Percentiles rank a stretch among this genome's conserved stretches.
These are phyloP conservation scores for Colletotrichum eleusines DNA, from an alignment of 2,329 filamentous ascomycete genomes.

Conservation along the genomic window DNA sequence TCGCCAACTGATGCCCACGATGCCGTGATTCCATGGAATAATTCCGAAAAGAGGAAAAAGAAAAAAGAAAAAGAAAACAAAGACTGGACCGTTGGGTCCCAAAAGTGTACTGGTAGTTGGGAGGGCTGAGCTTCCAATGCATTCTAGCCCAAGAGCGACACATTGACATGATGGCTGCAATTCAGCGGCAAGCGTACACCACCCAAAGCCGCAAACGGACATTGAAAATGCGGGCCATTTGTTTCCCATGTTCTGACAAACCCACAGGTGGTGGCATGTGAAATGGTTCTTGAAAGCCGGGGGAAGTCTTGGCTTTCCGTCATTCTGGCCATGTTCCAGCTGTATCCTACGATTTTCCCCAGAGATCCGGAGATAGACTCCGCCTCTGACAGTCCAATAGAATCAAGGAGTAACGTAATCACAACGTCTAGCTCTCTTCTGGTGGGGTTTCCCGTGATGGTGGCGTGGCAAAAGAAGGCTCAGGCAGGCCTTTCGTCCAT, in stretches of 20 bases:
- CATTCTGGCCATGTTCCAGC: not conserved
- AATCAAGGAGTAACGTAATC: not conserved
- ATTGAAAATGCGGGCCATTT: not conserved
- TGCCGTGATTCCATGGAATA: no score
- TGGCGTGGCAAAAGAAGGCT: not conserved
- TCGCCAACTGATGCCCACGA: no score
- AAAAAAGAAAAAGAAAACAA: not conserved
- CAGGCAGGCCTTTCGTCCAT: no score
- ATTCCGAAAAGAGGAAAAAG: not conserved
- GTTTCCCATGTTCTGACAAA: not conserved
- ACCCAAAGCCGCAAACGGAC: constrained; percentile 32
- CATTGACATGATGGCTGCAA: constrained; percentile 9
- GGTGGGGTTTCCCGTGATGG: not conserved
- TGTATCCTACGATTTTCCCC: not conserved
- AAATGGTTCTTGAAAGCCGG: not conserved
- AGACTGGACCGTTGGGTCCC: constrained; percentile 17
- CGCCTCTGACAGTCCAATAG: not conserved
- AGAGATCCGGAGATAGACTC: not conserved
- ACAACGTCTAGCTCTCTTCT: not conserved
- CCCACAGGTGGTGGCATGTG: constrained; percentile 2
- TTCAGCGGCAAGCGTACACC: not conserved
- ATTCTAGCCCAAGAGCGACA: not conserved
- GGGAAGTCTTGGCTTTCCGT: not conserved
- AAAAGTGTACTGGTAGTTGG: constrained; percentile 16
- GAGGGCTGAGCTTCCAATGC: not conserved